These are phyloP conservation scores for Thelonectria olida DNA, from an alignment of 2,329 filamentous ascomycete species.

Conservation along the genomic window DNA sequence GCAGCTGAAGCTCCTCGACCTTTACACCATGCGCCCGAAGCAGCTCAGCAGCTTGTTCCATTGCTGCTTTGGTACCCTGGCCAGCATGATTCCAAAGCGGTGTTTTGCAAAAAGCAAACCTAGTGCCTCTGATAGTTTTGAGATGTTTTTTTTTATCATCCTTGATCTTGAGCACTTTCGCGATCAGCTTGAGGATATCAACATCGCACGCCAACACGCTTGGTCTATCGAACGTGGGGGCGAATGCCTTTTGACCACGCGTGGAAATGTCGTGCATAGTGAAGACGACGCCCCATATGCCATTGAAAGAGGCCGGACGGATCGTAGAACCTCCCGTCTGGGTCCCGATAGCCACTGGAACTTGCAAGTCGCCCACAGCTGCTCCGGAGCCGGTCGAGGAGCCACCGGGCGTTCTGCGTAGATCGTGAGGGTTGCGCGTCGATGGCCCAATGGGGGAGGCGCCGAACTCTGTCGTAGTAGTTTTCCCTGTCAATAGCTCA, in stretches of 20 bases:
- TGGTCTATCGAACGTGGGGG: slow-evolving; percentile 68
- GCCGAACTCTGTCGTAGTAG: slow-evolving; percentile 70
- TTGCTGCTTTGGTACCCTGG: slow-evolving; percentile 53
- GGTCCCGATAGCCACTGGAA: slow-evolving; percentile 68
- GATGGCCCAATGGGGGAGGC: slow-evolving; percentile 59
- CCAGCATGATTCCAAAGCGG: slow-evolving; percentile 60
- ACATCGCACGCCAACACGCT: slow-evolving; percentile 68
- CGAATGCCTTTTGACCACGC: slow-evolving; percentile 69
- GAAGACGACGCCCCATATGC: slow-evolving; percentile 71
- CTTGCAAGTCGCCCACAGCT: slow-evolving; percentile 72
- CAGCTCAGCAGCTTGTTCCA: slow-evolving; percentile 51
- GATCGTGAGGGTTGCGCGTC: slow-evolving; percentile 71
- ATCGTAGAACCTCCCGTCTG: slow-evolving; percentile 74
- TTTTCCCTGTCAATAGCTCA: slow-evolving; percentile 37
- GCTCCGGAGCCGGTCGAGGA: slow-evolving; percentile 74
- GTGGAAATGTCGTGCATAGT: slow-evolving; percentile 71
- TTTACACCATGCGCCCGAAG: slow-evolving; percentile 58
- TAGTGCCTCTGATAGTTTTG: slow-evolving; percentile 55
- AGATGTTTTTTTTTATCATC: slow-evolving; percentile 56
- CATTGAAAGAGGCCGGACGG: slow-evolving; percentile 71
- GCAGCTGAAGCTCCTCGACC: slow-evolving; percentile 65
- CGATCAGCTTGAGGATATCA: slow-evolving; percentile 65
- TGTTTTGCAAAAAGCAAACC: slow-evolving; percentile 64
- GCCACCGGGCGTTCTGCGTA: slow-evolving; percentile 60
- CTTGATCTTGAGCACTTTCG: slow-evolving; percentile 60